A percentile compares a stretch with the other conserved stretches of the same genome.
Conservation (phyloP, 176 grass and related monocot genomes). For the Oryza brachyantha region DNA sequence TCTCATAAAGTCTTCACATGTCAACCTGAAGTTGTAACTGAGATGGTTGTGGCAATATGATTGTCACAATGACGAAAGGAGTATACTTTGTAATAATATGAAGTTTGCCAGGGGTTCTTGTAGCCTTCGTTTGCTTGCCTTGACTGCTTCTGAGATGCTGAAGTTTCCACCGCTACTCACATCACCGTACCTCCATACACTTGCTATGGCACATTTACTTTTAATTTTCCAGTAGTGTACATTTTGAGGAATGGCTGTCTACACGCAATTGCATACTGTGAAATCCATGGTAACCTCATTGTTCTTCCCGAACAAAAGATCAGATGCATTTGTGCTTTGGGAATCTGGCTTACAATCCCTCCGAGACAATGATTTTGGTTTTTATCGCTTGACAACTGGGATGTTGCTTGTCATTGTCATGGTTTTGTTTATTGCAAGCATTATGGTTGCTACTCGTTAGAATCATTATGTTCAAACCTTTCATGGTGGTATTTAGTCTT, state of each 20-base stretch:
- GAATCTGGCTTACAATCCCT: neutral
- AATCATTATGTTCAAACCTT: neutral
- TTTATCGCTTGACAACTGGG: neutral
- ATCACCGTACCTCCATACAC: neutral
- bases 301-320: neutral
- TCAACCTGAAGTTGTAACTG: constrained; percentile 13
- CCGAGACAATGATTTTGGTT: neutral
- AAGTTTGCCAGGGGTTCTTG: constrained; percentile 28
- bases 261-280: neutral
- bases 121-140: constrained; percentile 2
- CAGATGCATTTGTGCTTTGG: neutral
- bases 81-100: constrained; percentile 40
- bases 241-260: constrained; percentile 28
- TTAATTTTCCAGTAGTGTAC: neutral
- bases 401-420: neutral
- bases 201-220: neutral
- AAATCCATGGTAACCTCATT: neutral
- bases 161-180: constrained; percentile 10
- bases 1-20: constrained; percentile 2
- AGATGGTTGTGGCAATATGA: constrained; percentile 23
- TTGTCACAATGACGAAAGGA: constrained; percentile 36
- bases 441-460: neutral
- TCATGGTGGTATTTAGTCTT: neutral
- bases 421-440: neutral
- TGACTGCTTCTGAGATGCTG: constrained; percentile 2